These are phyloP conservation scores for Clonostachys rosea DNA, from an alignment of 2,329 filamentous ascomycete species.

Conservation along the genomic window DNA sequence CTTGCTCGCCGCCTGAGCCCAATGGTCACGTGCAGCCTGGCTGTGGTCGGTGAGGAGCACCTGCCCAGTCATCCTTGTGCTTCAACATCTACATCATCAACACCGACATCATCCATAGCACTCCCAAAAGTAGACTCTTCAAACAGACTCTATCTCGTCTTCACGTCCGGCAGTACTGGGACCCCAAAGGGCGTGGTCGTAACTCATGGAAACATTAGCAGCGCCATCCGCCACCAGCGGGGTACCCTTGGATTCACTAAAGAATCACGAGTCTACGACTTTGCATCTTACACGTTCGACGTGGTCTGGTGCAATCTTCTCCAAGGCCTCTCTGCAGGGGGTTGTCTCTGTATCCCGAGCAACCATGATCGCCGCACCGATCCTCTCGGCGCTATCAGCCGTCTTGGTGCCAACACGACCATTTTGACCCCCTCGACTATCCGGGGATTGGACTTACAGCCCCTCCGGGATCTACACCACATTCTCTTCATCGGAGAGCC, in stretches of 20 bases:
- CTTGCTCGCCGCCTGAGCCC: too few species aligned
- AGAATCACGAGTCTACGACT: conserved; percentile 3
- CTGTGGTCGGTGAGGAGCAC: not conserved
- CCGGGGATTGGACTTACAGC: too few species aligned
- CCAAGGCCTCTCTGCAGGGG: conserved; percentile 3
- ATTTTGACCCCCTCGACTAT: too few species aligned
- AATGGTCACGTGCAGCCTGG: not conserved
- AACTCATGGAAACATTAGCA: not conserved
- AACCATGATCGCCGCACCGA: conserved; percentile 6
- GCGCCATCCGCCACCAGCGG: not conserved
- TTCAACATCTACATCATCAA: too few species aligned
- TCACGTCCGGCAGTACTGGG: conserved; percentile 5
- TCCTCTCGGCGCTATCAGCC: conserved; percentile 14
- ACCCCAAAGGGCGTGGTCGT: conserved; percentile 6
- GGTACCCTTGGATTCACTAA: conserved; percentile 18
- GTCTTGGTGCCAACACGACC: conserved; percentile 4
- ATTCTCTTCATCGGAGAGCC: conserved; percentile 8
- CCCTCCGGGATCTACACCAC: too few species aligned
- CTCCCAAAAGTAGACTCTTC: not conserved
- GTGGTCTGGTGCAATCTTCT: conserved; percentile 3
- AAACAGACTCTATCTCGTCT: conserved; percentile 2
- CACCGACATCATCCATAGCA: too few species aligned
- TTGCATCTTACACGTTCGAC: conserved; percentile 8
- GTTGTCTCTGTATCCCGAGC: conserved; percentile 7
- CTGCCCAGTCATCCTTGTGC: too few species aligned